These are phyloP conservation scores for Rhizopus delemar DNA, from an alignment of 371 early-diverging fungal species.

Conservation along the genomic window DNA sequence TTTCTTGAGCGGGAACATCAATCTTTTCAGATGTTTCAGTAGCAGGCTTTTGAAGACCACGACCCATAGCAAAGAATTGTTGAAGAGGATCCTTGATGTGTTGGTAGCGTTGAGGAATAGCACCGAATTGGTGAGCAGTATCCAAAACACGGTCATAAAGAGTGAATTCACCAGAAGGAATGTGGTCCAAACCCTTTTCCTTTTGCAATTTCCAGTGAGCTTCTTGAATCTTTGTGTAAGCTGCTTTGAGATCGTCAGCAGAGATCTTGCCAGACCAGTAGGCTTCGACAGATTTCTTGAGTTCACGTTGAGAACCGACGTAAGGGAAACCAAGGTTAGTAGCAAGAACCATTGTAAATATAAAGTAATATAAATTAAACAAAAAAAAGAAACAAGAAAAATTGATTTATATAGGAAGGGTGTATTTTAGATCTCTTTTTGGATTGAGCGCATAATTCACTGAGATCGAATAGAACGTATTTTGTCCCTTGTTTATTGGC, in stretches of 20 bases:
- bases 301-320: slow-evolving; percentile 85
- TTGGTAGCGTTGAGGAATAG: slow-evolving; percentile 77
- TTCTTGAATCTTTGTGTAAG: slow-evolving; percentile 78
- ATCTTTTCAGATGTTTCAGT: slow-evolving; percentile 65
- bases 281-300: slow-evolving; percentile 85
- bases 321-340: slow-evolving; percentile 81
- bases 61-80: slow-evolving; percentile 96
- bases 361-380: slow-evolving; percentile 2
- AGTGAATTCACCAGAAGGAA: slow-evolving; percentile 94
- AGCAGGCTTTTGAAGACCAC: slow-evolving; percentile 83
- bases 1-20: slow-evolving; percentile 94
- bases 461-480: neutral
- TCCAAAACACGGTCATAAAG: slow-evolving; percentile 95
- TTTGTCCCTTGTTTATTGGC: neutral
- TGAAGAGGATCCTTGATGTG: slow-evolving; percentile 66
- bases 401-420: neutral
- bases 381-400: slow-evolving; percentile 4
- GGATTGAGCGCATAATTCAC: neutral
- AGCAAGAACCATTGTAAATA: slow-evolving; percentile 61
- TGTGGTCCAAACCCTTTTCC: slow-evolving; percentile 75
- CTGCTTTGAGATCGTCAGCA: slow-evolving; percentile 70
- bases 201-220: slow-evolving; percentile 89
- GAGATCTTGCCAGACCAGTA: slow-evolving; percentile 92
- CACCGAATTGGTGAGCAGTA: slow-evolving; percentile 76
- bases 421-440: neutral